Evolutionary conservation across 2,329 filamentous ascomycete species (phyloP).

Genomic region (Aspergillus unguis): DNA sequence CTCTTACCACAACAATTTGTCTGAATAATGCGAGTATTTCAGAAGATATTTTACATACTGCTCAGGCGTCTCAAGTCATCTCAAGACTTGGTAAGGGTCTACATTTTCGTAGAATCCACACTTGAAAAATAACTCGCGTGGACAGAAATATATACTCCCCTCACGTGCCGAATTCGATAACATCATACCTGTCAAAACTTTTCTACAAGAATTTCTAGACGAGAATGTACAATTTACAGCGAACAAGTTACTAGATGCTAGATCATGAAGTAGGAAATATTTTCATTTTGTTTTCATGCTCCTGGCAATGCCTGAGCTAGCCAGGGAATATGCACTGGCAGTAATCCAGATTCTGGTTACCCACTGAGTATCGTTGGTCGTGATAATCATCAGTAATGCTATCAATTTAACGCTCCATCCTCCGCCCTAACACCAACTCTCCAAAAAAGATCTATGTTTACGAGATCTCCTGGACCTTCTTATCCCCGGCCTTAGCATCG

Average conservation of each 20-base stretch:
- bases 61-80: no score
- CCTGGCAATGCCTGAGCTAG: neutral
- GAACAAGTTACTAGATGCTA: no score
- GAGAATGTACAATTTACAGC: no score
- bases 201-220: no score
- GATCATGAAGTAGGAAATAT: neutral
- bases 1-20: neutral
- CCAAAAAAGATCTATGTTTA: slow-evolving; percentile 23
- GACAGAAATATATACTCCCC: no score
- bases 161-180: no score
- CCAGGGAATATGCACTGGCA: neutral
- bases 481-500: slow-evolving; percentile 44
- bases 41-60: neutral
- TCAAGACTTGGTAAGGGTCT: no score
- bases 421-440: slow-evolving; percentile 15
- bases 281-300: slow-evolving; percentile 10
- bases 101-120: no score
- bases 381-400: slow-evolving; percentile 1
- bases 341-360: slow-evolving; percentile 1
- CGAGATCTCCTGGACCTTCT: slow-evolving; percentile 39
- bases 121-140: no score
- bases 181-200: no score
- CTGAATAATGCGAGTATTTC: neutral
- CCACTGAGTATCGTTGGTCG: slow-evolving; percentile 5
- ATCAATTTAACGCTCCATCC: slow-evolving; percentile 2